A percentile compares a stretch with the other conserved stretches of the same genome.
These are phyloP conservation scores for Warburgia ugandensis DNA, from an alignment of 164 flowering plant species.

Conservation along the genomic window DNA sequence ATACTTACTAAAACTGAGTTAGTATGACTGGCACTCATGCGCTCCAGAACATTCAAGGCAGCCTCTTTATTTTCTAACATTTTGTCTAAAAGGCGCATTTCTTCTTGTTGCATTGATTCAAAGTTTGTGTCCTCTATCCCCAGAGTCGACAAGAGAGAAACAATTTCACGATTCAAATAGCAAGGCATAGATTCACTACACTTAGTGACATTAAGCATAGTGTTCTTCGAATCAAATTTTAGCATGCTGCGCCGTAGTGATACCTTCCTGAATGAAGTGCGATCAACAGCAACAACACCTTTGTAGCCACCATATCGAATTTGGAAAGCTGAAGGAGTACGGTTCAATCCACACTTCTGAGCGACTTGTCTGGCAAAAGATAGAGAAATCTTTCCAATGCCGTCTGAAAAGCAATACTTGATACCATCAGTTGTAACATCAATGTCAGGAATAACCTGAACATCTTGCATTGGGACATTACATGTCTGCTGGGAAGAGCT, in stretches of 20 bases:
- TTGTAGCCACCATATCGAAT: constrained; percentile 96
- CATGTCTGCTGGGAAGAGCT: constrained; percentile 73
- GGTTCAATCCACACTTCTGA: constrained; percentile 47
- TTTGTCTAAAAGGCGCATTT: constrained; percentile 40
- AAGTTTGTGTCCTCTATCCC: constrained; percentile 63
- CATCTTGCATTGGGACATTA: constrained; percentile 45
- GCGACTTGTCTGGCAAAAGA: constrained; percentile 70
- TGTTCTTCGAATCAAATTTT: constrained; percentile 72
- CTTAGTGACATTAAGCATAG: constrained; percentile 78
- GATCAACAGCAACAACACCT: constrained; percentile 88
- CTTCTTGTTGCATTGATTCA: constrained; percentile 45
- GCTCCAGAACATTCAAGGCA: constrained; percentile 54
- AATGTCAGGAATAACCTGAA: constrained; percentile 72
- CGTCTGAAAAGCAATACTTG: constrained; percentile 89
- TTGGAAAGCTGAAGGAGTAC: constrained; percentile 86
- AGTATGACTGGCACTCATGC: constrained; percentile 30
- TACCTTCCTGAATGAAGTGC: constrained; percentile 67
- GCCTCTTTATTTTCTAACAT: constrained; percentile 54
- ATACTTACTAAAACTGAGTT: constrained; percentile 41
- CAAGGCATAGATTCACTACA: constrained; percentile 76
- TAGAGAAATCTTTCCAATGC: constrained; percentile 80
- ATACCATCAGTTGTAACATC: constrained; percentile 59
- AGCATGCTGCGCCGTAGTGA: constrained; percentile 79
- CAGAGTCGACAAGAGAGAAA: constrained; percentile 74
- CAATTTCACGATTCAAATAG: constrained; percentile 80